Evolutionary conservation across 192 early-diverging fungal species (phyloP).

Genomic region (Gonapodya prolifera): DNA sequence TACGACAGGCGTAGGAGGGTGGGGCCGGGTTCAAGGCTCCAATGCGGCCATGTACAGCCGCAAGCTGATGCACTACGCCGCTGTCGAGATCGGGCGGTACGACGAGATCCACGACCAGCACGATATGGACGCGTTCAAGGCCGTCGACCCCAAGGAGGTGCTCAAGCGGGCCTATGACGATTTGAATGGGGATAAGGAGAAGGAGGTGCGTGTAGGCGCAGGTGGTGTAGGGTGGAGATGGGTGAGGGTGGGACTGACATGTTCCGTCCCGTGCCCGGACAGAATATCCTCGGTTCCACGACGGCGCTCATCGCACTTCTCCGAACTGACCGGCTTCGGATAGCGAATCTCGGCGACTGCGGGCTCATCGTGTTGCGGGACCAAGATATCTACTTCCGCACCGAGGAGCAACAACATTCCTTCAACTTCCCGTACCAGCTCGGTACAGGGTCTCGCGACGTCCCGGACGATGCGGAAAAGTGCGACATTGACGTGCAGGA

Average conservation of each 20-base stretch:
- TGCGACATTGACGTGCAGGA: slow-evolving; percentile 76
- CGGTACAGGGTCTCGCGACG: slow-evolving; percentile 70
- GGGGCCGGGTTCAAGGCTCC: slow-evolving; percentile 70
- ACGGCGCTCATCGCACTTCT: slow-evolving; percentile 82
- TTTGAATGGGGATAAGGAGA: slow-evolving; percentile 54
- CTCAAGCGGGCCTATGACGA: slow-evolving; percentile 66
- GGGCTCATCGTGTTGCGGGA: slow-evolving; percentile 77
- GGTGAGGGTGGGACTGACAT: no score
- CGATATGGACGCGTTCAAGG: slow-evolving; percentile 55
- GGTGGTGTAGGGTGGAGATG: no score
- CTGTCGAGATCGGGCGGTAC: slow-evolving; percentile 66
- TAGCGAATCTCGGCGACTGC: slow-evolving; percentile 93
- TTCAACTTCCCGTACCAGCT: slow-evolving; percentile 98
- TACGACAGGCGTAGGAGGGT: slow-evolving; percentile 93
- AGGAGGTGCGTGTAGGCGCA: slow-evolving; percentile 37
- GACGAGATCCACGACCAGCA: slow-evolving; percentile 61
- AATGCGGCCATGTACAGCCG: slow-evolving; percentile 85
- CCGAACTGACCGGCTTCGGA: slow-evolving; percentile 80
- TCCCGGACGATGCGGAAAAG: slow-evolving; percentile 67
- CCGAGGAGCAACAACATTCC: slow-evolving; percentile 95
- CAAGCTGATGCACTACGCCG: slow-evolving; percentile 88
- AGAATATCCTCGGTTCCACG: slow-evolving; percentile 67
- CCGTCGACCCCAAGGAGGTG: slow-evolving; percentile 70
- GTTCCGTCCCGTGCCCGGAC: no score
- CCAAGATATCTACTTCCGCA: slow-evolving; percentile 79